Percentiles rank a stretch among this genome's conserved stretches.
Conservation (phyloP, 345 rosid species). For the Hibiscus syriacus region DNA sequence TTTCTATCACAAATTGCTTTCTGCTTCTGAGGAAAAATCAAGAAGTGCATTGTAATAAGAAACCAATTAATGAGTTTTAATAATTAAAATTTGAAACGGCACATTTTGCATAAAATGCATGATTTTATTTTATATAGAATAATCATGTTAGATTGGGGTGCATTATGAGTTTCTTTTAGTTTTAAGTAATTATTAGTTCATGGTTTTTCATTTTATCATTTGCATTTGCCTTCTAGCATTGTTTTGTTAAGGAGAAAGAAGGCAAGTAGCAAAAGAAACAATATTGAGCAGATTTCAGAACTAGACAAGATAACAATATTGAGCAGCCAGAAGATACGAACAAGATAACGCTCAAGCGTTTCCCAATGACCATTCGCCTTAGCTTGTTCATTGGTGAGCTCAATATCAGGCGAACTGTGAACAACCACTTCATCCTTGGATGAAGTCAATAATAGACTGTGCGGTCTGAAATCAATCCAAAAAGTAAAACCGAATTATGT, state of each 20-base stretch:
- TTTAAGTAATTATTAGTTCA: no score
- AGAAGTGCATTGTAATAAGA: background rate
- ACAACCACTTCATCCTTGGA: conserved; percentile 43
- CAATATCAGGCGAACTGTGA: conserved; percentile 48
- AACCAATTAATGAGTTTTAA: background rate
- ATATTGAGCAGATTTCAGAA: background rate
- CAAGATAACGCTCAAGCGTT: conserved; percentile 84
- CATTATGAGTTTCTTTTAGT: background rate
- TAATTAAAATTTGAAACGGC: background rate
- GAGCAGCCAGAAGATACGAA: conserved; percentile 33
- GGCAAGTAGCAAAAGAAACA: background rate
- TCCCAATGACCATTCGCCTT: conserved; percentile 67
- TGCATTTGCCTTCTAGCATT: background rate
- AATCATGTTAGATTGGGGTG: background rate
- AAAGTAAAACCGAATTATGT: conserved; percentile 4
- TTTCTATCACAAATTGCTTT: background rate
- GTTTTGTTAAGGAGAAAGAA: background rate
- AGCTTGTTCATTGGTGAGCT: conserved; percentile 28
- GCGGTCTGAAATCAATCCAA: conserved; percentile 39
- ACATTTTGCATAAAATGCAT: background rate
- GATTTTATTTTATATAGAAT: background rate
- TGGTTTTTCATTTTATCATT: background rate
- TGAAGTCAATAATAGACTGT: conserved; percentile 49
- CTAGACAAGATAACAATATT: background rate
- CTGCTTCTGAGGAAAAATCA: background rate